Conservation (phyloP, 2,329 filamentous ascomycete genomes). For the Neofusicoccum ribis region DNA sequence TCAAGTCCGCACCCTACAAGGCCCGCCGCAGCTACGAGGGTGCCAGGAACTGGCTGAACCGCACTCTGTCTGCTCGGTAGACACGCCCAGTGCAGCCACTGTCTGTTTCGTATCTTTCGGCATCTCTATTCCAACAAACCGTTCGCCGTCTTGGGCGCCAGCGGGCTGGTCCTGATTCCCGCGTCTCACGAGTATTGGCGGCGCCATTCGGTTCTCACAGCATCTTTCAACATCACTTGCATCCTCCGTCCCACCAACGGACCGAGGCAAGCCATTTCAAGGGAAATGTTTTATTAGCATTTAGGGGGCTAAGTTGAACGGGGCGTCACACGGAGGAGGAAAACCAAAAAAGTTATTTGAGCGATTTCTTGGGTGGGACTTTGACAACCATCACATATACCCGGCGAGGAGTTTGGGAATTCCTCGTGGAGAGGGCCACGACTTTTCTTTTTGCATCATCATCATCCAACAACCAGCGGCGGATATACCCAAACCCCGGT, state of each 20-base stretch:
- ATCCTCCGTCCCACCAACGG: neutral
- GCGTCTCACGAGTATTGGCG: slow-evolving; percentile 10
- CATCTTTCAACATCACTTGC: neutral
- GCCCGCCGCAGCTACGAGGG: slow-evolving; percentile 37
- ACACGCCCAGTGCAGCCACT: neutral
- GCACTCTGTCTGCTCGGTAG: slow-evolving; percentile 18
- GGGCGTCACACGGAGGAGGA: neutral
- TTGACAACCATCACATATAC: slow-evolving; percentile 26
- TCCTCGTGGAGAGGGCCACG: slow-evolving; percentile 32
- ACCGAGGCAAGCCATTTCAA: slow-evolving; percentile 1
- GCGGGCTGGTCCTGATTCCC: slow-evolving; percentile 20
- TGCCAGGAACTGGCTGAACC: slow-evolving; percentile 35
- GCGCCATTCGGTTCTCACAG: slow-evolving; percentile 1
- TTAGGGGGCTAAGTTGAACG: neutral
- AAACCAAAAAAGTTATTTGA: slow-evolving; percentile 12
- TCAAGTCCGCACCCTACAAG: slow-evolving; percentile 22
- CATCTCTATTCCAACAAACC: slow-evolving; percentile 4
- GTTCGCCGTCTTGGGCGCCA: slow-evolving; percentile 1
- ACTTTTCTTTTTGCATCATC: slow-evolving; percentile 12
- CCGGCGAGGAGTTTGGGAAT: slow-evolving; percentile 34
- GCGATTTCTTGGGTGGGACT: slow-evolving; percentile 3
- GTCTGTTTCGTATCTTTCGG: slow-evolving; percentile 1
- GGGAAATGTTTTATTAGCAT: slow-evolving; percentile 5
- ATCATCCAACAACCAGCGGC: slow-evolving; percentile 33
- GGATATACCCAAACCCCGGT: slow-evolving; percentile 38